Conservation (phyloP, 805 yeast genomes). For the Metschnikowia noctiluminum region DNA sequence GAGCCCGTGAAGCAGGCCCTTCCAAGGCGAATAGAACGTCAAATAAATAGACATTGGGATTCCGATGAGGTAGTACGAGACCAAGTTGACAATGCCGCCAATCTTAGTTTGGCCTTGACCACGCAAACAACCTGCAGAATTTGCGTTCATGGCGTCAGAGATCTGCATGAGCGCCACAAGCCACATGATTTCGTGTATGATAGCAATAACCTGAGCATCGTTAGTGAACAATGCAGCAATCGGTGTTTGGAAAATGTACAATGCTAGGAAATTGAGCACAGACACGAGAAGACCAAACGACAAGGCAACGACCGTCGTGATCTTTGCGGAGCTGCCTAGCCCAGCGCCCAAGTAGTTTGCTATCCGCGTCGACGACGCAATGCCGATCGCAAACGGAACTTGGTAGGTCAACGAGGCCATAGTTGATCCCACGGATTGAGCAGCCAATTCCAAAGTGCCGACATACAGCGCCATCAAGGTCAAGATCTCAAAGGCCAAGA, state of each 20-base stretch:
- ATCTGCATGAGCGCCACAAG: slow-evolving; percentile 67
- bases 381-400: slow-evolving; percentile 56
- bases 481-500: slow-evolving; percentile 55
- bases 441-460: slow-evolving; percentile 52
- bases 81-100: slow-evolving; percentile 55
- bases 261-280: slow-evolving; percentile 27
- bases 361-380: slow-evolving; percentile 55
- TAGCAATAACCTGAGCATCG: slow-evolving; percentile 53
- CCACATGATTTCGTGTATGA: slow-evolving; percentile 54
- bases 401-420: slow-evolving; percentile 46
- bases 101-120: slow-evolving; percentile 74
- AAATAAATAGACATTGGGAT: slow-evolving; percentile 56
- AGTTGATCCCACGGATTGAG: slow-evolving; percentile 47
- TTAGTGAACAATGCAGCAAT: slow-evolving; percentile 51
- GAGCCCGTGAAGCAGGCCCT: slow-evolving; percentile 53
- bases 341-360: slow-evolving; percentile 56
- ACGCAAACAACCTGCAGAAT: slow-evolving; percentile 71
- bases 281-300: slow-evolving; percentile 36
- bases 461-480: slow-evolving; percentile 53
- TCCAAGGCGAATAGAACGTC: slow-evolving; percentile 46
- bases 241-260: slow-evolving; percentile 30
- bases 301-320: slow-evolving; percentile 35
- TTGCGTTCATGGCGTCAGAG: slow-evolving; percentile 65
- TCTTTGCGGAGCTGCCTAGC: slow-evolving; percentile 32
- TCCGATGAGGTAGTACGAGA: slow-evolving; percentile 60